These are phyloP conservation scores for Penicillium fimorum DNA, from an alignment of 495 filamentous ascomycete genomes.

Conservation along the genomic window DNA sequence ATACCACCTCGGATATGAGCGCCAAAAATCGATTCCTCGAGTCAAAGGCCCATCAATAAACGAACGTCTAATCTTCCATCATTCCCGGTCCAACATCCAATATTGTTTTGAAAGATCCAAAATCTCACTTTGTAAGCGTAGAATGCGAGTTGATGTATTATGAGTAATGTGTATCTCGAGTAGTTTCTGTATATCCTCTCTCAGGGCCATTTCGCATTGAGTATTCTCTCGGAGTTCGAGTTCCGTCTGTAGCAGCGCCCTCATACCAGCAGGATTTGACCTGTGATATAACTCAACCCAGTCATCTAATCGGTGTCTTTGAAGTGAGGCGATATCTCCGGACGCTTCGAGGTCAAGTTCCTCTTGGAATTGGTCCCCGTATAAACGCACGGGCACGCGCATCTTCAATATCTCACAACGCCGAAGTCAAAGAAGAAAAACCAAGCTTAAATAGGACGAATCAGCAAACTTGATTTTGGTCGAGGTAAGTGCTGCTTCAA, in stretches of 20 bases:
- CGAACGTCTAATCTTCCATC: too few relatives aligned
- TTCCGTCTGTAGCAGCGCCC: slow-evolving; percentile 4
- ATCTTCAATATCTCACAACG: not conserved
- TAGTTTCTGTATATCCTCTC: not conserved
- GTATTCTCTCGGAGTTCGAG: slow-evolving; percentile 6
- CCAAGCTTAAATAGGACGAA: not conserved
- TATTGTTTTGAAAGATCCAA: too few relatives aligned
- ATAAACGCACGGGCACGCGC: too few relatives aligned
- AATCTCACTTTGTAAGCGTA: too few relatives aligned
- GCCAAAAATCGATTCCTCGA: too few relatives aligned
- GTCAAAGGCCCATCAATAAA: too few relatives aligned
- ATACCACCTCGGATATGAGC: too few relatives aligned
- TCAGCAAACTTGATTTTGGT: not conserved
- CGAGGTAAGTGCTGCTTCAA: not conserved
- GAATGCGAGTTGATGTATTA: too few relatives aligned
- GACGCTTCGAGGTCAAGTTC: not conserved
- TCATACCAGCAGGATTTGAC: not conserved
- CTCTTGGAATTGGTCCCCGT: too few relatives aligned
- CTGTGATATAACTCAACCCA: not conserved
- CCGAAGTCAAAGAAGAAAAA: not conserved
- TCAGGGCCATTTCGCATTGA: not conserved
- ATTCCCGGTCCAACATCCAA: too few relatives aligned
- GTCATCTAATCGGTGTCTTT: not conserved
- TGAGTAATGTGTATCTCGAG: too few relatives aligned
- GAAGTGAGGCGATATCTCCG: not conserved